Conservation (phyloP, 2,329 filamentous ascomycete species). For the Colletotrichum plurivorum region DNA sequence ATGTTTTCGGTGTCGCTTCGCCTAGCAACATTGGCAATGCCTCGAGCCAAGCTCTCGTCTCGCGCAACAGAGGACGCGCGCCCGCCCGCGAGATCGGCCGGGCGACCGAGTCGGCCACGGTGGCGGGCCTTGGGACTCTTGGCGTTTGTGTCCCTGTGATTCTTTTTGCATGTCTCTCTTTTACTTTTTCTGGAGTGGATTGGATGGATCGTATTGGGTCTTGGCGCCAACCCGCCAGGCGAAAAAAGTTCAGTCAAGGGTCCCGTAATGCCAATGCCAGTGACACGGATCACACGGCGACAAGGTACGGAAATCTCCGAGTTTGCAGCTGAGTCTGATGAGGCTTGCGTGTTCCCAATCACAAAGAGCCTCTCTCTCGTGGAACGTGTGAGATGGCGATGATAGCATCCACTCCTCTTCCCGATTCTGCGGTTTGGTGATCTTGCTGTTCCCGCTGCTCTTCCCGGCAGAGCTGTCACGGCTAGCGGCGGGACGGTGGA, state of each 20-base stretch:
- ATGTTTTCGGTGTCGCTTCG: background rate
- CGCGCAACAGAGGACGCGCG: background rate
- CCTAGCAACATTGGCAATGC: conserved; percentile 30
- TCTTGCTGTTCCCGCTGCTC: too few species aligned
- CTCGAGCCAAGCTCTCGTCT: conserved; percentile 27
- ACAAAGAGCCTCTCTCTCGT: too few species aligned
- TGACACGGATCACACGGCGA: background rate
- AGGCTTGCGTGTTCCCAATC: background rate
- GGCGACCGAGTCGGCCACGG: conserved; percentile 16
- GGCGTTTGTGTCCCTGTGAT: conserved; percentile 11
- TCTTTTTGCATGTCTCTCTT: background rate
- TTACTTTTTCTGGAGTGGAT: too few species aligned
- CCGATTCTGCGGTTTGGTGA: too few species aligned
- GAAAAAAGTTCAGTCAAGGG: background rate
- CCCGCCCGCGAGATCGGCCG: background rate
- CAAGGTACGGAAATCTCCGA: too few species aligned
- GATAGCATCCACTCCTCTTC: too few species aligned
- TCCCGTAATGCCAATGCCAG: background rate
- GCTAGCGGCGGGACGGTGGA: too few species aligned
- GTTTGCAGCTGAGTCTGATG: background rate
- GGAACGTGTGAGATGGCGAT: too few species aligned
- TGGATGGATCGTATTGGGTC: background rate
- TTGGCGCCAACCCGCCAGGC: conserved; percentile 5
- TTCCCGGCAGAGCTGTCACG: too few species aligned
- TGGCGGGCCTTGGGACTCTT: conserved; percentile 17